phyloP scores from a whole-genome alignment of 75 land plant genomes.

The Selaginella tamariscina region DNA sequence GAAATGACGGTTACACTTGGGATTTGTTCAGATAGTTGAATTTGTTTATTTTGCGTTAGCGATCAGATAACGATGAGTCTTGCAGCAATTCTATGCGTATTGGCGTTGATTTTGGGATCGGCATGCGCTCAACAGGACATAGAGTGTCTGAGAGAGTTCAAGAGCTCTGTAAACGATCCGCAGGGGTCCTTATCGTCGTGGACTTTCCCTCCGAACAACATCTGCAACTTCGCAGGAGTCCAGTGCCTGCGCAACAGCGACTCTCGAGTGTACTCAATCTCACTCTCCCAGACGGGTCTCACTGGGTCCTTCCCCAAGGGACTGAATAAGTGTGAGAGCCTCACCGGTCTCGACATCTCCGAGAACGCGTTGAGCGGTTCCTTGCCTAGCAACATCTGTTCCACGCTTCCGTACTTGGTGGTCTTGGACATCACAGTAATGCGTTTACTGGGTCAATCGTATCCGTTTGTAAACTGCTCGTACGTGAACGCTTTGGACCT shows the following conservation, averaged over 20 bases:
- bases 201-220: background rate
- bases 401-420: slow-evolving; percentile 2
- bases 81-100: no score
- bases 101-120: background rate
- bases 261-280: background rate
- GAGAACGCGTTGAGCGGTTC: background rate
- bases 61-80: no score
- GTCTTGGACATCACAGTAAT: background rate
- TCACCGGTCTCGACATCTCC: background rate
- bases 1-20: no score
- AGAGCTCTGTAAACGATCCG: background rate
- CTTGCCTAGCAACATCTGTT: background rate
- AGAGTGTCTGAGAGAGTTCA: background rate
- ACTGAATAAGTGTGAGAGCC: background rate
- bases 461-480: background rate
- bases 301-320: background rate
- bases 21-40: no score
- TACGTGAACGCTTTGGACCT: background rate
- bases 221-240: slow-evolving; percentile 1
- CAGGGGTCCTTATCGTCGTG: background rate
- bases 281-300: background rate
- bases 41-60: no score
- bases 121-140: background rate
- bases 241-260: background rate
- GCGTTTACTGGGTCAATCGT: background rate